These are phyloP conservation scores for Stagonosporopsis vannaccii DNA, from an alignment of 2,329 filamentous ascomycete genomes.

Conservation along the genomic window DNA sequence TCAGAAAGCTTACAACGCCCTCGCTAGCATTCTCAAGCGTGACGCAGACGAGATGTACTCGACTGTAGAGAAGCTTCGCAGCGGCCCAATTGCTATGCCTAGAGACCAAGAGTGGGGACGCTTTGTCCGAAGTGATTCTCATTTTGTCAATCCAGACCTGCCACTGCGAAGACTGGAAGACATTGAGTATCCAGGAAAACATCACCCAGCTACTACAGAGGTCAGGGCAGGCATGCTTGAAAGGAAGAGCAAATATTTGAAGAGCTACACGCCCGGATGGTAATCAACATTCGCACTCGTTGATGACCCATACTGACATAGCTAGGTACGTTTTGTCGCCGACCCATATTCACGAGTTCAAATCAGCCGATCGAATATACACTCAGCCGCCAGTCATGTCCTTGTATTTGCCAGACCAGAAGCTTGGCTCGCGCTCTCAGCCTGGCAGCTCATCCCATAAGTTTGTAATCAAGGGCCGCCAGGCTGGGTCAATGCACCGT, in stretches of 20 bases:
- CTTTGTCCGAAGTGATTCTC: constrained; percentile 81
- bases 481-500: constrained; percentile 91
- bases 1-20: constrained; percentile 95
- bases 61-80: constrained; percentile 80
- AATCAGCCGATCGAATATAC: constrained; percentile 88
- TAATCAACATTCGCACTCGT: constrained; percentile 53
- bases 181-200: constrained; percentile 89
- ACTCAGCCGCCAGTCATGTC: constrained; percentile 93
- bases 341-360: constrained; percentile 98
- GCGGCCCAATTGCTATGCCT: constrained; percentile 88
- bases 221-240: constrained; percentile 91
- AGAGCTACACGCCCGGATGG: constrained; percentile 97
- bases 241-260: constrained; percentile 98
- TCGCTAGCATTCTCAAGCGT: constrained; percentile 88
- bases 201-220: constrained; percentile 83
- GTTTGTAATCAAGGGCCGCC: constrained; percentile 95
- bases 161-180: constrained; percentile 79
- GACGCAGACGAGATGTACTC: constrained; percentile 84
- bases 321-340: constrained; percentile 91
- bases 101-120: constrained; percentile 90
- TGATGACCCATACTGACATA: constrained; percentile 14
- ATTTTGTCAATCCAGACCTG: constrained; percentile 85
- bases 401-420: constrained; percentile 91
- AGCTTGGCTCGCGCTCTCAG: constrained; percentile 88
- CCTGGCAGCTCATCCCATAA: constrained; percentile 89